These are phyloP conservation scores for Amauroascus verrucosus DNA, from an alignment of 2,329 filamentous ascomycete genomes.

Conservation along the genomic window DNA sequence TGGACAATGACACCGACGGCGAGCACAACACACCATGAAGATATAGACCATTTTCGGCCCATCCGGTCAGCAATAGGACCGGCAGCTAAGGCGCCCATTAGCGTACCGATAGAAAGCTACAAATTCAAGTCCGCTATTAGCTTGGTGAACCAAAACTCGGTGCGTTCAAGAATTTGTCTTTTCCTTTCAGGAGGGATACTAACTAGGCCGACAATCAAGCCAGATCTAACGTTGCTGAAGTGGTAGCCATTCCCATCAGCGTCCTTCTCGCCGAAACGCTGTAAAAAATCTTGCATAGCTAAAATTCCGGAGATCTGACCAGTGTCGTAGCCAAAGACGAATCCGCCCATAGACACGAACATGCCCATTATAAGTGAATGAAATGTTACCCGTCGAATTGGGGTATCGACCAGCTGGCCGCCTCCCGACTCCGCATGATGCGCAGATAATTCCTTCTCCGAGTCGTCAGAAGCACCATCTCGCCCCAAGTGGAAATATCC, in stretches of 20 bases:
- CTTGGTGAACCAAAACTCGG: not conserved
- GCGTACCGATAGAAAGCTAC: slow-evolving; percentile 37
- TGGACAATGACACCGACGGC: slow-evolving; percentile 39
- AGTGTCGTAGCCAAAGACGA: slow-evolving; percentile 37
- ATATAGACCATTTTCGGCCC: slow-evolving; percentile 38
- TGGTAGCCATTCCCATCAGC: slow-evolving; percentile 24
- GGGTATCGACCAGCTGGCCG: slow-evolving; percentile 30
- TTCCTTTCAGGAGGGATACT: slow-evolving; percentile 19
- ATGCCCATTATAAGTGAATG: slow-evolving; percentile 36
- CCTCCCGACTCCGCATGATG: slow-evolving; percentile 9
- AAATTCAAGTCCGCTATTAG: not conserved
- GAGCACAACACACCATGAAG: slow-evolving; percentile 37
- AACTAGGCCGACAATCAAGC: slow-evolving; percentile 38
- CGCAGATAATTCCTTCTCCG: slow-evolving; percentile 4
- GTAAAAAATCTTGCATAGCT: slow-evolving; percentile 38
- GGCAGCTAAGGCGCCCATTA: slow-evolving; percentile 31
- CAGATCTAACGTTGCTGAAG: slow-evolving; percentile 38
- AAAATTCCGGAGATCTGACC: slow-evolving; percentile 39
- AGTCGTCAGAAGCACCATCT: not conserved
- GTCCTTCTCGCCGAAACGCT: slow-evolving; percentile 32
- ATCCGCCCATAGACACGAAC: slow-evolving; percentile 40
- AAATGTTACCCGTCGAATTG: slow-evolving; percentile 36
- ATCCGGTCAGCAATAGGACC: slow-evolving; percentile 38
- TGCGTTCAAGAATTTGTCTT: not conserved
- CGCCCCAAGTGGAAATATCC: slow-evolving; percentile 1